Conservation (phyloP, 768 basidiomycete species). For the Leccinum incarnatum region DNA sequence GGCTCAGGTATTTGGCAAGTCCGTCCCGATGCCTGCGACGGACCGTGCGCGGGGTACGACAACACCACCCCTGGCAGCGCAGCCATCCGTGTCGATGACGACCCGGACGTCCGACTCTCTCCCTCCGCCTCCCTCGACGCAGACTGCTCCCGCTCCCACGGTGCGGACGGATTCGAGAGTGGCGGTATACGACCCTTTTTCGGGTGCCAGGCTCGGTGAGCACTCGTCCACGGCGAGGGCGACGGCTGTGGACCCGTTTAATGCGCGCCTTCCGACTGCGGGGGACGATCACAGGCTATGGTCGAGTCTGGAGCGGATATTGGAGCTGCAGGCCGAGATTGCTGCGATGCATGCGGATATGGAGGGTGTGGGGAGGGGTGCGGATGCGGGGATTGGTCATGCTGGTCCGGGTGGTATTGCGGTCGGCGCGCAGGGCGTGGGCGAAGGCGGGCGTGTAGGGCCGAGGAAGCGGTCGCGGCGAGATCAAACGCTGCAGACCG, state of each 20-base stretch:
- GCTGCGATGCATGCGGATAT: constrained; percentile 72
- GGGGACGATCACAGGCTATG: constrained; percentile 56
- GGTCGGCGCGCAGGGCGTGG: neutral
- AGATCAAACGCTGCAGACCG: constrained; percentile 37
- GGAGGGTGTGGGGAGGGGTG: constrained; percentile 49
- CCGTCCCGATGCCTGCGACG: neutral
- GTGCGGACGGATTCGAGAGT: constrained; percentile 8
- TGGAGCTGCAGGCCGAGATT: constrained; percentile 70
- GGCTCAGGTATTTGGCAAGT: constrained; percentile 37
- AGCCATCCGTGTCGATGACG: constrained; percentile 10
- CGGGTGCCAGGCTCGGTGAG: constrained; percentile 27
- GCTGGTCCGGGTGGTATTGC: neutral
- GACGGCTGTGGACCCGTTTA: constrained; percentile 7
- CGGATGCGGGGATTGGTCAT: constrained; percentile 3
- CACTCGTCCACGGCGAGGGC: constrained; percentile 7
- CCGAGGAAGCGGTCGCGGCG: constrained; percentile 23
- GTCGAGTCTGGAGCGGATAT: constrained; percentile 64
- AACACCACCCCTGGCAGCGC: constrained; percentile 5
- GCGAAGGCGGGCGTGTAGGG: constrained; percentile 14
- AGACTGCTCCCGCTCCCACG: neutral
- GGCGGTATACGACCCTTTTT: constrained; percentile 34
- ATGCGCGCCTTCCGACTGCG: constrained; percentile 6
- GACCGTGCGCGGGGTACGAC: neutral
- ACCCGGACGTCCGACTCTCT: constrained; percentile 15
- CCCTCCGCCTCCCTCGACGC: constrained; percentile 7